phyloP scores from a whole-genome alignment of 2,329 filamentous ascomycete genomes.

The Diaporthe caulivora region DNA sequence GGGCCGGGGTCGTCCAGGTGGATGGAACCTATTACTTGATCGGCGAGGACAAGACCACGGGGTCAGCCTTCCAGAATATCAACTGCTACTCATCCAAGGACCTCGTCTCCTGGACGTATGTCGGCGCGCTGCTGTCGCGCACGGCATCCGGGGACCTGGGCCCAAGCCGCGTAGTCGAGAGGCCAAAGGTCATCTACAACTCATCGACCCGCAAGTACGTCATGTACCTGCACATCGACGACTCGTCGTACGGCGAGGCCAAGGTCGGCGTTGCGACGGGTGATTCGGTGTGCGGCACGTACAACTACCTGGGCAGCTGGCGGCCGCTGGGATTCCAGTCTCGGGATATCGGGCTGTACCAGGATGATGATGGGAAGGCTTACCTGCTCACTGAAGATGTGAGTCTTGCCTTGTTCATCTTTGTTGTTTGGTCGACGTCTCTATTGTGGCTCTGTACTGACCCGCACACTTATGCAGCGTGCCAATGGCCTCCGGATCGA shows the following conservation, averaged over 20 bases:
- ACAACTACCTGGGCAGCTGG: slow-evolving; percentile 55
- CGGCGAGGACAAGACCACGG: slow-evolving; percentile 77
- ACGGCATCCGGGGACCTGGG: slow-evolving; percentile 69
- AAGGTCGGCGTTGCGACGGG: slow-evolving; percentile 73
- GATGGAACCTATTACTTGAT: slow-evolving; percentile 74
- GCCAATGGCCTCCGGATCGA: slow-evolving; percentile 67
- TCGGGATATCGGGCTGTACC: slow-evolving; percentile 69
- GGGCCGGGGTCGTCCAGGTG: slow-evolving; percentile 72
- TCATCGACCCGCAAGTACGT: slow-evolving; percentile 72
- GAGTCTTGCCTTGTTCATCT: slow-evolving; percentile 43
- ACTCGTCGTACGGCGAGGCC: slow-evolving; percentile 70
- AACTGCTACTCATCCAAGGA: slow-evolving; percentile 77
- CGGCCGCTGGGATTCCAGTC: slow-evolving; percentile 46
- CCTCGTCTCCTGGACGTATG: slow-evolving; percentile 73
- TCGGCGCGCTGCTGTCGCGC: slow-evolving; percentile 67
- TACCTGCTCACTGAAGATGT: slow-evolving; percentile 75
- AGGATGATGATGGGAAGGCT: slow-evolving; percentile 71
- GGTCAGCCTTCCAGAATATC: slow-evolving; percentile 72
- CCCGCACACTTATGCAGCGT: slow-evolving; percentile 52
- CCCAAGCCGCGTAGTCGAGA: slow-evolving; percentile 72
- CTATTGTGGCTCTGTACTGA: not conserved
- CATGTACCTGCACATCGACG: slow-evolving; percentile 77
- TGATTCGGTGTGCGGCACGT: slow-evolving; percentile 71
- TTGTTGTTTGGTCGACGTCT: not conserved
- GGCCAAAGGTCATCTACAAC: slow-evolving; percentile 79